Conservation (phyloP, 192 early-diverging fungal species). For the Backusella macrospora region DNA sequence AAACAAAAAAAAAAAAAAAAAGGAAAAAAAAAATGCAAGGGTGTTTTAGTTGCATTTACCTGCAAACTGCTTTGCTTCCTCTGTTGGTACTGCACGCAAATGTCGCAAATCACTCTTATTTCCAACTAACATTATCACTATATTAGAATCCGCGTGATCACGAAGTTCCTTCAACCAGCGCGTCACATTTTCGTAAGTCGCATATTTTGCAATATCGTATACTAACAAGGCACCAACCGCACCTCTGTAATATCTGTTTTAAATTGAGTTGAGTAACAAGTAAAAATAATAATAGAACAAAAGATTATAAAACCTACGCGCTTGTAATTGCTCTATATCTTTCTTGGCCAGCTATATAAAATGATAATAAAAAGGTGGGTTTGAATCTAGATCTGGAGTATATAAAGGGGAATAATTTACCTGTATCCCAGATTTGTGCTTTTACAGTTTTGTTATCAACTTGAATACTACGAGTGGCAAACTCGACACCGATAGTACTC, state of each 20-base stretch:
- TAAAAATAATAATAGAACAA: not conserved
- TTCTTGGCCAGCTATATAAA: constrained; percentile 59
- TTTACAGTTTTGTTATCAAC: constrained; percentile 97
- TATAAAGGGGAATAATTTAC: constrained; percentile 39
- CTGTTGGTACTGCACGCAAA: constrained; percentile 92
- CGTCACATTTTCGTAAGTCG: constrained; percentile 94
- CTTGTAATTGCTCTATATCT: constrained; percentile 86
- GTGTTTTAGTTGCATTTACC: constrained; percentile 45
- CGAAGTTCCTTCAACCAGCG: constrained; percentile 98
- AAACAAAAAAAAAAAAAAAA: not conserved
- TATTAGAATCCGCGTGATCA: constrained; percentile 96
- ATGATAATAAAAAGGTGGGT: not conserved
- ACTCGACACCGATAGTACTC: constrained; percentile 99
- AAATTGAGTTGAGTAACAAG: not conserved
- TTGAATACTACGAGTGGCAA: constrained; percentile 92
- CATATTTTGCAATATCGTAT: constrained; percentile 96
- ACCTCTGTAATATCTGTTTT: constrained; percentile 86
- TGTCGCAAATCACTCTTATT: constrained; percentile 99
- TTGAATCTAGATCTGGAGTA: not conserved
- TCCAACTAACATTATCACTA: constrained; percentile 98
- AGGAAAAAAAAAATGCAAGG: constrained; percentile 67
- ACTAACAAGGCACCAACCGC: constrained; percentile 96
- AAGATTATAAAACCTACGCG: constrained; percentile 43
- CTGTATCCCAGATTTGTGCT: constrained; percentile 99
- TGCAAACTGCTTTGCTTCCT: constrained; percentile 97